Base-by-base conservation (phyloP, 306 rosid species). In the Abrus pulchellus region DNA sequence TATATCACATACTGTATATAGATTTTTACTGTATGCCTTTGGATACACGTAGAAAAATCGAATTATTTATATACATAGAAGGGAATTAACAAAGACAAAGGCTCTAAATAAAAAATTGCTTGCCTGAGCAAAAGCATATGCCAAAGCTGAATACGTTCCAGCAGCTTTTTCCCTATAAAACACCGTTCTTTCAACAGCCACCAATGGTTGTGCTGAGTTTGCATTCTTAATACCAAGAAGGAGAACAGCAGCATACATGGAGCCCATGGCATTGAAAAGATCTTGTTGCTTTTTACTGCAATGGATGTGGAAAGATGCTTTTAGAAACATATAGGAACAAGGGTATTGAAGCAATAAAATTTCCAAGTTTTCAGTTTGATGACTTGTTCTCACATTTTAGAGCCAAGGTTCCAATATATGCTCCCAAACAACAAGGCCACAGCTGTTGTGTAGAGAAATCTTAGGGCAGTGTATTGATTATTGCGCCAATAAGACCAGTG, bases 401-500 rank as follows among this genome's bases (percentile, higher is more conserved):
- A 69, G 71, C 89, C 91, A 7, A 86, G 82, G 82, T 84, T 55
- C 89, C 84, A 86, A 76, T 45, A 88, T 52, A 84, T 81, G 72
- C 86, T 84, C 6, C 92, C 90, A 27, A 88, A 72, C 76, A 88
- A 64, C n/a, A 84, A 13, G 5, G 89, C 74, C 5, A 84, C 54
- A 40, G 49, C 27, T 0, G 68, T 29, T 14, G 89, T 70, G 62
- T 53, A 88, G 73, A 88, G 75, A 80, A 86, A 84, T 61, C 77
- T 75, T 40, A 54, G 28, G 43, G 85, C 90, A 2, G 85, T 88
- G 64, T 88, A 84, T 9, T 10, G 87, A 79, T 28, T 85, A 68
- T 88, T 86, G 47, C 90, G 88, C 92, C 92, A 86, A 45, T 86
- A 86, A 12, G 92, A 88, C 90, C 86, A 84, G 68, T 84, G 80